phyloP scores from a whole-genome alignment of 1,284 basidiomycete species.

The Sanghuangporus weigelae region DNA sequence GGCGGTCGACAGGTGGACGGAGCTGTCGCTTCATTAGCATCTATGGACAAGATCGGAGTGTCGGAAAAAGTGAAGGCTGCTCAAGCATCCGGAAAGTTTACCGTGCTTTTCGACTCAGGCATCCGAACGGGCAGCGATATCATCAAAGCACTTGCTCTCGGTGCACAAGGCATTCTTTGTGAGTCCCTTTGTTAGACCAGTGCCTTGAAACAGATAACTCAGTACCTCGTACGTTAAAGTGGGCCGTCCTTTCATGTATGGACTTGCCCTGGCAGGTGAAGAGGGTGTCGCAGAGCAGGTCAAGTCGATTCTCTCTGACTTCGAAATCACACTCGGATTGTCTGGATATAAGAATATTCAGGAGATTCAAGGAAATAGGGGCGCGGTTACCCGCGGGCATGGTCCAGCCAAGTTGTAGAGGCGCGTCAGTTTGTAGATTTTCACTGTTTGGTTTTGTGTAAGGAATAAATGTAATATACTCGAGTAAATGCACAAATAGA shows the following conservation, averaged over 20 bases:
- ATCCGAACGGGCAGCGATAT: conserved; percentile 73
- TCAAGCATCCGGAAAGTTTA: conserved; percentile 53
- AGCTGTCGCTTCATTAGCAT: conserved; percentile 65
- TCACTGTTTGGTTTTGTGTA: background rate
- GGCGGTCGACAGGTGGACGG: conserved; percentile 82
- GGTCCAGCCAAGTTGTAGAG: background rate
- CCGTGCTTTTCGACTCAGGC: conserved; percentile 76
- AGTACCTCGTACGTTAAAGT: conserved; percentile 26
- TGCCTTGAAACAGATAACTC: background rate
- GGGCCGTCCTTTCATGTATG: conserved; percentile 46
- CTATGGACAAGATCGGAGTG: conserved; percentile 56
- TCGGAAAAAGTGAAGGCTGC: conserved; percentile 53
- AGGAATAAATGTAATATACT: background rate
- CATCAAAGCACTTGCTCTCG: conserved; percentile 70
- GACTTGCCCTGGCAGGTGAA: conserved; percentile 47
- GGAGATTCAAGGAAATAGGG: conserved; percentile 28
- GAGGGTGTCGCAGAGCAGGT: conserved; percentile 50
- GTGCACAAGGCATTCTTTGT: conserved; percentile 62
- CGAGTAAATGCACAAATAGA: background rate
- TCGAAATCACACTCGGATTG: conserved; percentile 48
- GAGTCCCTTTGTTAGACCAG: conserved; percentile 25
- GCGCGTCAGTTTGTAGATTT: background rate
- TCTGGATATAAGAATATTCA: conserved; percentile 34
- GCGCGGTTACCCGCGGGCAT: background rate
- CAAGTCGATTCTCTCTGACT: conserved; percentile 45